phyloP scores from a whole-genome alignment of 371 early-diverging fungal genomes.

The Actinomortierella ambigua region DNA sequence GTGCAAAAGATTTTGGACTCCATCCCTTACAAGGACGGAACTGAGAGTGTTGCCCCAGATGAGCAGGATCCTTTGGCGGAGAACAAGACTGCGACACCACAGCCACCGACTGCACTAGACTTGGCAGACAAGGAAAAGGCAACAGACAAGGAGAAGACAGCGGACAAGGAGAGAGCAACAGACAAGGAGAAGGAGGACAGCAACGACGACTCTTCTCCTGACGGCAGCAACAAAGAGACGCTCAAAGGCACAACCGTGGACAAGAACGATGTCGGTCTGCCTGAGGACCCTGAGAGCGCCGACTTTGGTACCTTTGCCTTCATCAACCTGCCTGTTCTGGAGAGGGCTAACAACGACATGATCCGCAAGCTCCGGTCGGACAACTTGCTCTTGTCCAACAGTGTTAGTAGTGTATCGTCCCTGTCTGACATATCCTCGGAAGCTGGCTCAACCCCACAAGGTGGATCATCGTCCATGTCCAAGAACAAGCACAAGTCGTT shows the following conservation, averaged over 20 bases:
- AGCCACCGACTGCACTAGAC: conserved; percentile 18
- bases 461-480: conserved; percentile 11
- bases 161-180: conserved; percentile 1
- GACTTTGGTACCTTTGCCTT: conserved; percentile 94
- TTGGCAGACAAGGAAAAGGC: conserved; percentile 2
- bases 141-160: conserved; percentile 25
- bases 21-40: neutral
- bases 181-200: no score
- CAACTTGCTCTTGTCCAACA: conserved; percentile 27
- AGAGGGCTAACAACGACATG: conserved; percentile 87
- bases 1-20: neutral
- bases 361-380: conserved; percentile 69
- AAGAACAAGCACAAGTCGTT: conserved; percentile 42
- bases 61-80: no score
- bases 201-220: no score
- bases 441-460: conserved; percentile 25
- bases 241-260: neutral
- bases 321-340: conserved; percentile 87
- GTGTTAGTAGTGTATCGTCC: conserved; percentile 35
- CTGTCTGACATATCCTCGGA: conserved; percentile 36
- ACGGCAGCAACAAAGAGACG: conserved; percentile 1
- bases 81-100: conserved; percentile 21
- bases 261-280: conserved; percentile 1
- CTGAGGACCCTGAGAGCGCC: conserved; percentile 35
- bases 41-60: no score